These are phyloP conservation scores for Luffa aegyptiaca DNA, from an alignment of 306 rosid species.

Conservation along the genomic window DNA sequence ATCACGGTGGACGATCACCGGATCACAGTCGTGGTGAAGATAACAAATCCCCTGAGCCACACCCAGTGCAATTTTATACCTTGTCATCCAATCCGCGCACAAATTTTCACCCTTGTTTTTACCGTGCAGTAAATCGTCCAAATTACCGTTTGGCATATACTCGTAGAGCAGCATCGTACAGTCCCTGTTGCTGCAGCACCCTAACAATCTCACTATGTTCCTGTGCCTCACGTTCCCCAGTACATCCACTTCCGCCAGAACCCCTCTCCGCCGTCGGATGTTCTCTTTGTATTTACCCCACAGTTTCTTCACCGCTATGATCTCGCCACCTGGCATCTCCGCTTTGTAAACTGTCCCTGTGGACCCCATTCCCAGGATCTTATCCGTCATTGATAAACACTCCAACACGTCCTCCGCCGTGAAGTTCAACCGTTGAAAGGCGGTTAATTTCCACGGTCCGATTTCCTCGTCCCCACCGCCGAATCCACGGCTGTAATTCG, in stretches of 20 bases:
- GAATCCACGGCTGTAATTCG: conserved; percentile 43
- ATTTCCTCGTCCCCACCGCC: conserved; percentile 21
- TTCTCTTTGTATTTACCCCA: conserved; percentile 74
- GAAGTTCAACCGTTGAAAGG: conserved; percentile 81
- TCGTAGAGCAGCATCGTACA: conserved; percentile 83
- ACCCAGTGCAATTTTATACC: conserved; percentile 79
- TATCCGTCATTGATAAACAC: conserved; percentile 59
- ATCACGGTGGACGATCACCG: conserved; percentile 81
- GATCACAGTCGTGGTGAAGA: conserved; percentile 95
- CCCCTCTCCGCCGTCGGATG: conserved; percentile 73
- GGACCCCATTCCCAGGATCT: conserved; percentile 85
- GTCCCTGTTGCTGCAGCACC: conserved; percentile 88
- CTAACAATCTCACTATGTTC: conserved; percentile 87
- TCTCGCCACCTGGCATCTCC: conserved; percentile 92
- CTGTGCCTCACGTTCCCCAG: conserved; percentile 90
- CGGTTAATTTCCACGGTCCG: conserved; percentile 83
- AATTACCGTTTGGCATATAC: conserved; percentile 87
- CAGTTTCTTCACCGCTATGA: conserved; percentile 77
- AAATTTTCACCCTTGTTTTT: conserved; percentile 65
- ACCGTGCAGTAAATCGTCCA: conserved; percentile 66
- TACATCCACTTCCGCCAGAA: conserved; percentile 87
- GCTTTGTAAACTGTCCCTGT: conserved; percentile 77
- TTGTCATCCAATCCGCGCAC: conserved; percentile 62
- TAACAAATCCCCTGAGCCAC: conserved; percentile 96
- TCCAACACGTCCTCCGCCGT: conserved; percentile 82